Evolutionary conservation across 2,329 filamentous ascomycete genomes (phyloP).

Genomic region (Neofusicoccum umdonicola): DNA sequence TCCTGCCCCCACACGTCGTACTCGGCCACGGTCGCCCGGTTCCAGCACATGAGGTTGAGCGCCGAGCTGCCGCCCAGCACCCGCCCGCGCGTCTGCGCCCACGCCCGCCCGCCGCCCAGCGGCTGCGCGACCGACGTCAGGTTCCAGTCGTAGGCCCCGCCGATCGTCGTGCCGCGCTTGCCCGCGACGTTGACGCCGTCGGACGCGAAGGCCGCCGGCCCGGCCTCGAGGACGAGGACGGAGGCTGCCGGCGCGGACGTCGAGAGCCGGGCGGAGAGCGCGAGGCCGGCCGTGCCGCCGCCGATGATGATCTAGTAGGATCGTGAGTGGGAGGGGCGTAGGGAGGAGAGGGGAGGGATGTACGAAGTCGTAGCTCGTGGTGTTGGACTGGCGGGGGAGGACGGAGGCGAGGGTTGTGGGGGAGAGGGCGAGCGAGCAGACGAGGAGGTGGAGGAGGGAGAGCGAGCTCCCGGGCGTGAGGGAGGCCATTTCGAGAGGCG

Average conservation of each 20-base stretch:
- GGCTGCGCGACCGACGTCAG: constrained; percentile 25
- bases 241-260: constrained; percentile 24
- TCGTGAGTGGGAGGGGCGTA: neutral
- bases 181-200: constrained; percentile 31
- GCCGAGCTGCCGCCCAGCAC: constrained; percentile 39
- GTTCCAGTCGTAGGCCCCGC: constrained; percentile 4
- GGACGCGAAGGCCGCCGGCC: constrained; percentile 24
- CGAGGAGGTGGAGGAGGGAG: neutral
- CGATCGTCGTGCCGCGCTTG: constrained; percentile 23
- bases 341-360: neutral
- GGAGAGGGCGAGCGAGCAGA: neutral
- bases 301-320: constrained; percentile 16
- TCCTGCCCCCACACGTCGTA: constrained; percentile 53
- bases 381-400: neutral
- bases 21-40: constrained; percentile 24
- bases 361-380: neutral
- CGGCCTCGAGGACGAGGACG: constrained; percentile 22
- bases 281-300: constrained; percentile 21
- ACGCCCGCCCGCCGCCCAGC: constrained; percentile 21
- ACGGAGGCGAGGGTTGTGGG: neutral
- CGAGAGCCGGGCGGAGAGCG: constrained; percentile 25
- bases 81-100: constrained; percentile 31
- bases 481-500: neutral
- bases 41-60: constrained; percentile 27
- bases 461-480: too few species aligned